Conservation (phyloP, 768 basidiomycete genomes). For the Floccularia luteovirens region DNA sequence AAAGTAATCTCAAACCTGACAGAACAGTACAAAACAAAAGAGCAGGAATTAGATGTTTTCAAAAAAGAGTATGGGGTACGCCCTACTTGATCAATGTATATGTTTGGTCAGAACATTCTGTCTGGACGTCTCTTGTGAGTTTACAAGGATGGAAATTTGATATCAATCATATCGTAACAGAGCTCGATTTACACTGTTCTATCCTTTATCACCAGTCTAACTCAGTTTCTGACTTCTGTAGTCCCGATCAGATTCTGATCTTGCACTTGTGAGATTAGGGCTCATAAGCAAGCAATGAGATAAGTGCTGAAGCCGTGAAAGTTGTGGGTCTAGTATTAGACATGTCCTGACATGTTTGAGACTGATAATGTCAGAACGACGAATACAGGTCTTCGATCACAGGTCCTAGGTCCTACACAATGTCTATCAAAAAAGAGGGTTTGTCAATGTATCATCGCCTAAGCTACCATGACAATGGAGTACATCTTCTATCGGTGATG, state of each 20-base stretch:
- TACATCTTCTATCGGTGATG: constrained; percentile 3
- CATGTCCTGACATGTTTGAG: not conserved
- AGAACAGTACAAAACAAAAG: constrained; percentile 86
- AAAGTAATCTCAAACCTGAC: constrained; percentile 72
- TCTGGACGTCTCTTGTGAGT: not conserved
- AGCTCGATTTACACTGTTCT: too few species aligned
- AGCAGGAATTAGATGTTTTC: constrained; percentile 75
- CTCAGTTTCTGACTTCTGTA: too few species aligned
- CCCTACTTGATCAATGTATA: constrained; percentile 30
- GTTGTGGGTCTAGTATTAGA: not conserved
- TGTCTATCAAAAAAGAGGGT: not conserved
- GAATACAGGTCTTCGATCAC: not conserved
- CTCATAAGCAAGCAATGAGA: too few species aligned
- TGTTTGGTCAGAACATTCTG: not conserved
- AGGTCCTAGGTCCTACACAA: not conserved
- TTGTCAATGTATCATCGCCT: constrained; percentile 7
- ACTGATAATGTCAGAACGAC: not conserved
- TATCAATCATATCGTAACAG: too few species aligned
- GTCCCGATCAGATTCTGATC: too few species aligned
- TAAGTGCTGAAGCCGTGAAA: too few species aligned
- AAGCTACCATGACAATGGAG: constrained; percentile 12
- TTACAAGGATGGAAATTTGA: too few species aligned
- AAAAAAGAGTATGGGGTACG: constrained; percentile 74
- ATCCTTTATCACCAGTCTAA: too few species aligned
- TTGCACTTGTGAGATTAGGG: too few species aligned